These are phyloP conservation scores for Exsudoporus frostii DNA, from an alignment of 768 basidiomycete genomes.

Conservation along the genomic window DNA sequence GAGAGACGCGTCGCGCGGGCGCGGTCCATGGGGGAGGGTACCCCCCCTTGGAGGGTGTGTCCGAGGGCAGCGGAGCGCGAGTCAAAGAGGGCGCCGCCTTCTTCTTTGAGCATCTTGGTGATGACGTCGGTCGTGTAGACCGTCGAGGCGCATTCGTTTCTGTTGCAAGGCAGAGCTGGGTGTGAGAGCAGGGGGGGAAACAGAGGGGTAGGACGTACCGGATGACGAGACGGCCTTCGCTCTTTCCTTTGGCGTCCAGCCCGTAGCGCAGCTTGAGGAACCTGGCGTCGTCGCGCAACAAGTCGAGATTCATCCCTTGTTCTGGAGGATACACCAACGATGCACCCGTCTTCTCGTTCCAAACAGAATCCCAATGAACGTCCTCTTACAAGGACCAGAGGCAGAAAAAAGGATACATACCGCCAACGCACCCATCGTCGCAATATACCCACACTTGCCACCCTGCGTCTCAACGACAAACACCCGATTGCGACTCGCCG, in stretches of 20 bases:
- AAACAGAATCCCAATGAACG: not conserved
- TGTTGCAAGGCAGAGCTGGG: slow-evolving; percentile 24
- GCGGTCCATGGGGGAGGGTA: slow-evolving; percentile 93
- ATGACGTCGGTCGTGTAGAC: slow-evolving; percentile 92
- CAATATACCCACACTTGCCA: slow-evolving; percentile 93
- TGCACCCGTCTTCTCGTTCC: slow-evolving; percentile 71
- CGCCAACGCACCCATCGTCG: slow-evolving; percentile 92
- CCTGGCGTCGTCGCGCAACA: slow-evolving; percentile 77
- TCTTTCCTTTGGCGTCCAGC: slow-evolving; percentile 84
- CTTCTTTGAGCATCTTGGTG: slow-evolving; percentile 92
- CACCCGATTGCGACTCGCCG: slow-evolving; percentile 91
- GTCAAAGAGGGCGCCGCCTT: slow-evolving; percentile 90
- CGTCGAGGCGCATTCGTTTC: slow-evolving; percentile 81
- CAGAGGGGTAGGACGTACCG: slow-evolving; percentile 47
- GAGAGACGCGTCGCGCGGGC: slow-evolving; percentile 87
- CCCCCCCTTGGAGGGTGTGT: slow-evolving; percentile 94
- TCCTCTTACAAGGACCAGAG: not conserved
- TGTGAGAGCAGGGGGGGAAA: not conserved
- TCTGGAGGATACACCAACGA: slow-evolving; percentile 94
- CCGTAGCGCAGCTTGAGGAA: slow-evolving; percentile 84
- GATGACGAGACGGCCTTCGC: slow-evolving; percentile 91
- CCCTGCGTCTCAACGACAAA: slow-evolving; percentile 99
- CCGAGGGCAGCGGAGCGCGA: slow-evolving; percentile 94
- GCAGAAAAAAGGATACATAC: slow-evolving; percentile 45
- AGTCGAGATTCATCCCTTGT: slow-evolving; percentile 78